phyloP scores from a whole-genome alignment of 208 protist genomes.

The Spongospora subterranea region DNA sequence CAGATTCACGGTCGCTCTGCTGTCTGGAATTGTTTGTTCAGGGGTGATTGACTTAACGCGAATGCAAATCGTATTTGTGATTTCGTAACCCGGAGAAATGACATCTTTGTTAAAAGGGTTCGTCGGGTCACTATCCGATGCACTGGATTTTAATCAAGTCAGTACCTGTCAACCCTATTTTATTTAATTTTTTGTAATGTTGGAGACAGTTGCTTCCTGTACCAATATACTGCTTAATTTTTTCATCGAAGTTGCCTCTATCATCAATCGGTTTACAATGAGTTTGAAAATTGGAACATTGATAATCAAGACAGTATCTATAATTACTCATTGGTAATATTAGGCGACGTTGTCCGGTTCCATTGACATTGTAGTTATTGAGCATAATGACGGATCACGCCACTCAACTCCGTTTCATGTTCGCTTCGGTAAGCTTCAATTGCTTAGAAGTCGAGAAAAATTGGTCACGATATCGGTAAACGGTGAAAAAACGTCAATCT shows the following conservation, averaged over 20 bases:
- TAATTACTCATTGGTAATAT: neutral
- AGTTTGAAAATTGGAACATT: neutral
- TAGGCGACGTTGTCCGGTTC: conserved; percentile 83
- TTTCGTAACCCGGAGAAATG: too few species aligned
- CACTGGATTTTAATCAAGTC: conserved; percentile 61
- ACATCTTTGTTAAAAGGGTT: conserved; percentile 49
- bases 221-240: too few species aligned
- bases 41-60: too few species aligned
- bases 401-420: conserved; percentile 94
- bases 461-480: conserved; percentile 92
- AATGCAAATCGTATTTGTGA: too few species aligned
- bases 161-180: too few species aligned
- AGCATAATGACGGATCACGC: conserved; percentile 89
- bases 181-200: too few species aligned
- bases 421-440: conserved; percentile 90
- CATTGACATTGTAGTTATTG: conserved; percentile 95
- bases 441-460: conserved; percentile 86
- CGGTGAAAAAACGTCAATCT: conserved; percentile 79
- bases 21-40: too few species aligned
- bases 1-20: too few species aligned
- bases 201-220: too few species aligned
- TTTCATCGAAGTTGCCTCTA: too few species aligned
- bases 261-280: too few species aligned
- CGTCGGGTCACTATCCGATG: conserved; percentile 15
- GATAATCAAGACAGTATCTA: neutral